Base-by-base conservation (phyloP, 1,139 yeast species). In the Kodamaea anthophila region DNA sequence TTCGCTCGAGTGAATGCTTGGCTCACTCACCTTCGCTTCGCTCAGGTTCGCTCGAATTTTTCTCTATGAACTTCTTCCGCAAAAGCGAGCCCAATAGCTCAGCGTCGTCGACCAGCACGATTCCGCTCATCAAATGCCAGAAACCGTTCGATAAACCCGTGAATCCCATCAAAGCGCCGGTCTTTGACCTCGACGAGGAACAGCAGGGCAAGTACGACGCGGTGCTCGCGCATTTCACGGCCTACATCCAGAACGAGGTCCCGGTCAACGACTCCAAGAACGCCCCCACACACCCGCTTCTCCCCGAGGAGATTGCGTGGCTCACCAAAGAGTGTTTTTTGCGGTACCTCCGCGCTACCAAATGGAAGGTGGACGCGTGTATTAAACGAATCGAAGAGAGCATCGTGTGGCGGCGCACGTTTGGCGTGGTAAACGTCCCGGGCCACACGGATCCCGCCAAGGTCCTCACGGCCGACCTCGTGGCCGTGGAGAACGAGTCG, bases 331-430 rank as follows among this genome's bases (percentile, higher is more conserved):
- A 91, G 51, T 91, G 97, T 49, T 67, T 91, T 33, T 58, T 86
- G 46, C 69, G 98, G 47, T 91, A 88, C 48, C 61, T 88, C 33
- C 69, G 96, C 29, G 98, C 97, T 9, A 79, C 95, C 28, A 88
- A 86, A 53, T 91, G 97, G 96, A 70, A 74, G 25, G 65, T 69
- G 1, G 66, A 70, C 15, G 82, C 77, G 13, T 82, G 94, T 15
- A 79, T 77, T 30, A 73, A 72, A 39, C 71, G 98, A 43, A 63
- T 91, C 7, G 80, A 77, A 43, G 74, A 74, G 14, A 81, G 96
- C 0, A 43, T 91, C 10, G 74, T 84, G 4, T 91, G 97, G 97
- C 74, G 97, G 60, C 74, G 96, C 42, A 85, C 85, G 32, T 88
- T 86, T 53, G 97, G 96, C 8, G 80, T 87, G 16, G 74, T 75